phyloP scores from a whole-genome alignment of 805 yeast species.

The Sugiyamaella chiloensis region DNA sequence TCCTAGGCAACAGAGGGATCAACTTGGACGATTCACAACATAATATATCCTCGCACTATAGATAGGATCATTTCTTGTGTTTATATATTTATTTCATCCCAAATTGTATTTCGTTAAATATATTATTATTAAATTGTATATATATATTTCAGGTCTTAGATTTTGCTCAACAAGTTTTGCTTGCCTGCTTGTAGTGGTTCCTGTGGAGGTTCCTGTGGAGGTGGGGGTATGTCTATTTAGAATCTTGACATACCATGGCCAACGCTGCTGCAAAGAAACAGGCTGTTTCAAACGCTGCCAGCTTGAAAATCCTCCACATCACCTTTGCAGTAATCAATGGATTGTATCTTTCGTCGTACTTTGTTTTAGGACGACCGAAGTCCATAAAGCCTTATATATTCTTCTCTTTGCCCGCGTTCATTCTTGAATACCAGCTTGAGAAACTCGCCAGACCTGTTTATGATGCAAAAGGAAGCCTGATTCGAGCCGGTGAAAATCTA shows the following conservation, averaged over 20 bases:
- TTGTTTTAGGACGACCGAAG: constrained; percentile 44
- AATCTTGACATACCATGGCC: constrained; percentile 43
- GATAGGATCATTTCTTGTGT: not conserved
- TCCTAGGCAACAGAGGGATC: not conserved
- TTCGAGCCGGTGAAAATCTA: constrained; percentile 59
- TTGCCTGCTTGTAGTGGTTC: too few relatives aligned
- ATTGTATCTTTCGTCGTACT: constrained; percentile 39
- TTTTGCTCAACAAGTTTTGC: too few relatives aligned
- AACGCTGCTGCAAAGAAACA: constrained; percentile 43
- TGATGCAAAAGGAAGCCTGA: constrained; percentile 44
- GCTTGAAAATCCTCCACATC: constrained; percentile 34
- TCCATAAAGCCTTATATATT: constrained; percentile 44
- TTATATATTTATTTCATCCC: not conserved
- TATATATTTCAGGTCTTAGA: too few relatives aligned
- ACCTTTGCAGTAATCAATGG: constrained; percentile 40
- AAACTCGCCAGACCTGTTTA: constrained; percentile 58
- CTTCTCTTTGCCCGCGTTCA: constrained; percentile 41
- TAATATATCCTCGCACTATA: too few relatives aligned
- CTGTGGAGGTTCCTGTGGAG: too few relatives aligned
- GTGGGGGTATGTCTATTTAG: too few relatives aligned
- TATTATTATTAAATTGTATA: too few relatives aligned
- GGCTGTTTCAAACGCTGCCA: constrained; percentile 35
- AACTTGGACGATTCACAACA: not conserved
- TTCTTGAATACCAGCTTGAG: constrained; percentile 54
- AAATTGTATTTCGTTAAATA: too few relatives aligned